Base-by-base conservation (phyloP, 345 rosid genomes). In the Melaleuca alternifolia region DNA sequence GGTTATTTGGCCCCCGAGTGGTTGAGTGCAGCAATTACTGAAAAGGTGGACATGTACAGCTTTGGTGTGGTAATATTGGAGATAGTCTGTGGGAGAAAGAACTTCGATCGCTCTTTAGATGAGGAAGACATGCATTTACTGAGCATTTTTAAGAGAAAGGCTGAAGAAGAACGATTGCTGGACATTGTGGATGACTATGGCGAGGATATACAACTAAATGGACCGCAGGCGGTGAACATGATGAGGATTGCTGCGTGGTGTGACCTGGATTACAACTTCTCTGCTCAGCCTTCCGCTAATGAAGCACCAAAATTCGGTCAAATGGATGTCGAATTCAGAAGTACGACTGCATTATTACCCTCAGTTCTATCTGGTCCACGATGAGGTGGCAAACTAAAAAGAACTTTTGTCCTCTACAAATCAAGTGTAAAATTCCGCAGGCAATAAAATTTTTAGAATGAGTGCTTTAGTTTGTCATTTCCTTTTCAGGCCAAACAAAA, bases 181-280 rank as follows among this genome's bases (percentile, higher is more conserved):
- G 92, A 90, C 7, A 62, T 90, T n/a, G 87, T 91, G 8, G 90
- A 90, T 53, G 54, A 54, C 50, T 23, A 7, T 26, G 59, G 76
- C 7, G 86, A 88, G n/a, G 89, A 90, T 53, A 88, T 90, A 90
- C 81, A 86, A 62, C 33, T 46, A 52, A 71, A 89, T 54, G 83
- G 57, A n/a, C 50, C 1, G 0, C 86, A 88, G 21, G 92, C 52
- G 0, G 56, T 82, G 79, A 53, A 86, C 71, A 88, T 87, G 89
- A 86, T 91, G 91, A 88, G 50, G 85, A 50, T 91, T 79, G 90
- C 87, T 13, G 84, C 89, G 23, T 89, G 93, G 91, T 92, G 93
- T 3, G 52, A 53, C 33, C 44, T 85, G 2, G 28, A 37, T 11
- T 85, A 76, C 10, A 46, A 85, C 33, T 85, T 85, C 56, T 44